Base-by-base conservation (phyloP, 305 asterid species). In the Solanum hybrid region DNA sequence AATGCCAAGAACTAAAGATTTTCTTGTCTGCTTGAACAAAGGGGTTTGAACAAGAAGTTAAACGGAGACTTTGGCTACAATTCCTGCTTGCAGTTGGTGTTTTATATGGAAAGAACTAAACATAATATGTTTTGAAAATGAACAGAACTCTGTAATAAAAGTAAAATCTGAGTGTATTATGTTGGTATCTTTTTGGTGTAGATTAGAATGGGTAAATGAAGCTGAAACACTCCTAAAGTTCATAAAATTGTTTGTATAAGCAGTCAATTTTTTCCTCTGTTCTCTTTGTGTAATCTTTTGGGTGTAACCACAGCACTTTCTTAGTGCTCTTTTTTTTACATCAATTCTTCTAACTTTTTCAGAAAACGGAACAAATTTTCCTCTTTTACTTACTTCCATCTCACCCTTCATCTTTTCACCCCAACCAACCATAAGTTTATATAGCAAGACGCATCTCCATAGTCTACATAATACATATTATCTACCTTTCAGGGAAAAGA, bases 401-500 rank as follows among this genome's bases (percentile, higher is more conserved):
- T 34, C 51, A 61, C 51, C 88, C 45, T 86, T 86, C 78, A 86
- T 82, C 70, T 39, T 13, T 82, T 27, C 72, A 41, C 37, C 87
- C 87, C 65, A 81, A 26, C 87, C 2, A 81, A 24, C 24, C 24
- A 39, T 24, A 81, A 38, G 15, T 4, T 14, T 81, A 81, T 24
- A 39, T 20, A 39, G 87, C 36, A 26, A 39, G 15, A 81, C 4
- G 4, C 24, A 0, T 57, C 41, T 57, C 88, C 45, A 57, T 51
- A 3, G 45, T 57, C 32, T 85, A 57, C 32, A 86, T 86, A 32
- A 86, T 32, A 7, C 77, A 32, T 61, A n/a, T 61, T 86, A 12
- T 86, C 57, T 86, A 86, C 15, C 78, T 33, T 61, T n/a, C 89
- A 86, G 33, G 36, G 89, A 86, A 86, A 86, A 57, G 32, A 57